phyloP scores from a whole-genome alignment of 2,329 filamentous ascomycete genomes.

The Phyllosticta capitalensis region DNA sequence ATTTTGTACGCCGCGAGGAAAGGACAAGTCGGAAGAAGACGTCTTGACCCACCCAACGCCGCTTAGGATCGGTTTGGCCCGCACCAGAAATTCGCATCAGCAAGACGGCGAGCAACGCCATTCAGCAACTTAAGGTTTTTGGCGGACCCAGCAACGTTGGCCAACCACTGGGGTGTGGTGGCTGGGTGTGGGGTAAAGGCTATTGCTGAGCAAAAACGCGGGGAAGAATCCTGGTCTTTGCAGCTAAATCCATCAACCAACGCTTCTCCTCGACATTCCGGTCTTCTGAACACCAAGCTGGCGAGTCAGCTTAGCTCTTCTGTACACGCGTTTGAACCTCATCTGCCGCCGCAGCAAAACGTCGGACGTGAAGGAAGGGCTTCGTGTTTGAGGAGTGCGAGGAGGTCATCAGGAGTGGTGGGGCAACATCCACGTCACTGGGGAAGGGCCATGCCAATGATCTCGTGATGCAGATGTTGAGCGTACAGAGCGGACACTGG shows the following conservation, averaged over 20 bases:
- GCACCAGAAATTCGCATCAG: neutral
- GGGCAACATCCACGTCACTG: neutral
- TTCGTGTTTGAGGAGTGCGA: neutral
- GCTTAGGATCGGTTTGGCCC: neutral
- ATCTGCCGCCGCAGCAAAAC: neutral
- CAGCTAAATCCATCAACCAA: slow-evolving; percentile 1
- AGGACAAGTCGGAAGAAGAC: neutral
- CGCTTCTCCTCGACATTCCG: neutral
- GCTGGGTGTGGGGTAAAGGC: slow-evolving; percentile 8
- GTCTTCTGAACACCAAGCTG: neutral
- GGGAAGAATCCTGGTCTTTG: slow-evolving; percentile 8
- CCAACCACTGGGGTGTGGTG: neutral
- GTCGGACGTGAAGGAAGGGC: neutral
- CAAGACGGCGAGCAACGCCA: neutral
- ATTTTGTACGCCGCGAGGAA: neutral
- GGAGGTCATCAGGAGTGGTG: neutral
- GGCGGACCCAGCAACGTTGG: neutral
- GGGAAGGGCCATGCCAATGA: neutral
- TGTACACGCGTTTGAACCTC: neutral
- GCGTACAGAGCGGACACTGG: neutral
- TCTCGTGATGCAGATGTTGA: neutral
- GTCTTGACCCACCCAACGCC: neutral
- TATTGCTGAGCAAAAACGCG: slow-evolving; percentile 5
- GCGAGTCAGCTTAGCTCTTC: neutral
- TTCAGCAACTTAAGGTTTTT: neutral